Percentiles rank a stretch among this genome's conserved stretches.
Evolutionary conservation across 805 yeast species (phyloP).

Genomic region (Zygosaccharomyces pseudorouxii): DNA sequence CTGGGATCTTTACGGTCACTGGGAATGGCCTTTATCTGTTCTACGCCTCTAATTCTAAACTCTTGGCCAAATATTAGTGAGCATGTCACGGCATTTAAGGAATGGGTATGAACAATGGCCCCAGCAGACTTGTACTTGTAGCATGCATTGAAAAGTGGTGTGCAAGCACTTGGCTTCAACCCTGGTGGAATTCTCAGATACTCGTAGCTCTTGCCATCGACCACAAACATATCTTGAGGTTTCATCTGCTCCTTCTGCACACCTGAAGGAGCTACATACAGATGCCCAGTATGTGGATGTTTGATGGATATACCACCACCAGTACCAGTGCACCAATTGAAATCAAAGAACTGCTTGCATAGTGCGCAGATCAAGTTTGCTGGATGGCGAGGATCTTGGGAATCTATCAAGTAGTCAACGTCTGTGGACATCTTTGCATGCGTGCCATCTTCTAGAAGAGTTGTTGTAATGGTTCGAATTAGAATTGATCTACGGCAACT

Average conservation of each 20-base stretch:
- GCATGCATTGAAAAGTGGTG: conserved; percentile 79
- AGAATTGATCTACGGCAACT: neutral
- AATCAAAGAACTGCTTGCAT: conserved; percentile 68
- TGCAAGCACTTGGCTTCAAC: conserved; percentile 89
- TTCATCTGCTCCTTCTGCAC: conserved; percentile 87
- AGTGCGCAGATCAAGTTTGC: conserved; percentile 81
- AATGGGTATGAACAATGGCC: conserved; percentile 93
- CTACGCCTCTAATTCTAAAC: conserved; percentile 74
- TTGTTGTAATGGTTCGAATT: neutral
- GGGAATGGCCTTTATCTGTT: conserved; percentile 91
- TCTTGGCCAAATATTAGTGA: conserved; percentile 65
- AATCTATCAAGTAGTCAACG: conserved; percentile 31
- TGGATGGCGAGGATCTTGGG: conserved; percentile 61
- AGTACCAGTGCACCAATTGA: conserved; percentile 92
- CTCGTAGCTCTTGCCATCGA: conserved; percentile 46
- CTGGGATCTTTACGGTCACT: conserved; percentile 46
- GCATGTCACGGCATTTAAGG: conserved; percentile 80
- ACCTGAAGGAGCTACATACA: conserved; percentile 91
- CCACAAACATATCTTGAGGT: conserved; percentile 78
- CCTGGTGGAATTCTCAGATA: conserved; percentile 57
- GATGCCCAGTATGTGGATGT: conserved; percentile 41
- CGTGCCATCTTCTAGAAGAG: neutral
- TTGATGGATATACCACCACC: conserved; percentile 89
- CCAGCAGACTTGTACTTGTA: conserved; percentile 69
- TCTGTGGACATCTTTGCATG: neutral